Percentiles rank a stretch among this genome's conserved stretches.
Evolutionary conservation across 768 basidiomycete species (phyloP).

Genomic region (Lactarius sanguifluus): DNA sequence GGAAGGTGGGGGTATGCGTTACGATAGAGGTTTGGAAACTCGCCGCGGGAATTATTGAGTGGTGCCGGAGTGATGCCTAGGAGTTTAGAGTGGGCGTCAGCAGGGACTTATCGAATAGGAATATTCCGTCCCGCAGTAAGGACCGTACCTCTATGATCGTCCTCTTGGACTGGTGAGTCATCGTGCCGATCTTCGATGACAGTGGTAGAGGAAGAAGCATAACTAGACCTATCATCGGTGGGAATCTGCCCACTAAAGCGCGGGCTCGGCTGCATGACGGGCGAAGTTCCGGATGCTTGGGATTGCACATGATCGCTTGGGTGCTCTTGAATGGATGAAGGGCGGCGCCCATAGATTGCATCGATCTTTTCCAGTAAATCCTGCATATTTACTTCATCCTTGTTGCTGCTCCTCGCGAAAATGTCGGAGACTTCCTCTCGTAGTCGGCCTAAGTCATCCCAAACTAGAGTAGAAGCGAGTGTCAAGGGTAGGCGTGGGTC

Average conservation of each 20-base stretch:
- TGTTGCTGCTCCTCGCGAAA: no score
- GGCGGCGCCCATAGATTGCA: no score
- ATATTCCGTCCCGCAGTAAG: not conserved
- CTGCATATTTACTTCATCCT: no score
- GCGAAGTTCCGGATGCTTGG: no score
- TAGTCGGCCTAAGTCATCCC: constrained; percentile 2
- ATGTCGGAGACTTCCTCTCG: not conserved
- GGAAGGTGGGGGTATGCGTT: not conserved
- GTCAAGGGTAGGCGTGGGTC: no score
- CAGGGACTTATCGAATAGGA: not conserved
- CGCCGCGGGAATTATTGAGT: not conserved
- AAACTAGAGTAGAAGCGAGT: not conserved
- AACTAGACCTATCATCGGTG: not conserved
- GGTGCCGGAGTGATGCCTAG: not conserved
- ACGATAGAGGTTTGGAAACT: not conserved
- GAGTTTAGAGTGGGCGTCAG: not conserved
- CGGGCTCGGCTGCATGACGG: no score
- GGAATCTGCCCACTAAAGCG: no score
- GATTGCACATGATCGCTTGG: no score
- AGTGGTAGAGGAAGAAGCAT: not conserved
- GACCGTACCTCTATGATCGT: constrained; percentile 1
- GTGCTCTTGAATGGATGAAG: no score
- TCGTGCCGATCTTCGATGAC: not conserved
- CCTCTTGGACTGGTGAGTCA: not conserved
- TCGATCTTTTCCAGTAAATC: no score